A percentile compares a stretch with the other conserved stretches of the same genome.
Conservation (phyloP, 495 filamentous ascomycete genomes). For the Coniosporium apollinis region DNA sequence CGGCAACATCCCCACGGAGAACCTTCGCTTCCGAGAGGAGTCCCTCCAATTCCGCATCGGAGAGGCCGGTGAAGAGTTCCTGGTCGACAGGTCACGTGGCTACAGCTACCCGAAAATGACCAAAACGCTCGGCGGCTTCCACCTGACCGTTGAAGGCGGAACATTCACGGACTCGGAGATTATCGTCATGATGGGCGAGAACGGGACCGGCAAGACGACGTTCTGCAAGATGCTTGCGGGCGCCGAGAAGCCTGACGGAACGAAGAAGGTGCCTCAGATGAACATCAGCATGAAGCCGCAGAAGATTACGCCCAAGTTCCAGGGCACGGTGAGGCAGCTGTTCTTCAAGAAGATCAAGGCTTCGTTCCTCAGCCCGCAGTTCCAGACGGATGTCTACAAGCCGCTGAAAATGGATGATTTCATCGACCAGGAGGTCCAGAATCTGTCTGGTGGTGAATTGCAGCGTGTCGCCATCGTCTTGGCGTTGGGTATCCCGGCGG, state of each 20-base stretch:
- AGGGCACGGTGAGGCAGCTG: constrained; percentile 83
- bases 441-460: constrained; percentile 95
- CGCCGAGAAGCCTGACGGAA: constrained; percentile 72
- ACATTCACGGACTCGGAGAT: constrained; percentile 96
- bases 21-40: constrained; percentile 94
- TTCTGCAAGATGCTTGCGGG: constrained; percentile 95
- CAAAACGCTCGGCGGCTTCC: constrained; percentile 85
- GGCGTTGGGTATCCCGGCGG: constrained; percentile 85
- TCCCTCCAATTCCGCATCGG: constrained; percentile 91
- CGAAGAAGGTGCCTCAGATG: constrained; percentile 66
- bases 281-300: constrained; percentile 98
- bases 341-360: constrained; percentile 97
- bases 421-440: constrained; percentile 98
- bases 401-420: constrained; percentile 95
- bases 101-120: constrained; percentile 83
- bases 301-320: constrained; percentile 96
- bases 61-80: constrained; percentile 80
- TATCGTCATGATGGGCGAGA: constrained; percentile 99
- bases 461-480: constrained; percentile 96
- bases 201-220: constrained; percentile 89
- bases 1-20: constrained; percentile 94
- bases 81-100: constrained; percentile 65
- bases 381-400: constrained; percentile 99
- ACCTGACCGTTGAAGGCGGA: constrained; percentile 63
- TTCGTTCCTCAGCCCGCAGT: constrained; percentile 87